Base-by-base conservation (phyloP, 129 eudicot species). In the Sambucus nigra region DNA sequence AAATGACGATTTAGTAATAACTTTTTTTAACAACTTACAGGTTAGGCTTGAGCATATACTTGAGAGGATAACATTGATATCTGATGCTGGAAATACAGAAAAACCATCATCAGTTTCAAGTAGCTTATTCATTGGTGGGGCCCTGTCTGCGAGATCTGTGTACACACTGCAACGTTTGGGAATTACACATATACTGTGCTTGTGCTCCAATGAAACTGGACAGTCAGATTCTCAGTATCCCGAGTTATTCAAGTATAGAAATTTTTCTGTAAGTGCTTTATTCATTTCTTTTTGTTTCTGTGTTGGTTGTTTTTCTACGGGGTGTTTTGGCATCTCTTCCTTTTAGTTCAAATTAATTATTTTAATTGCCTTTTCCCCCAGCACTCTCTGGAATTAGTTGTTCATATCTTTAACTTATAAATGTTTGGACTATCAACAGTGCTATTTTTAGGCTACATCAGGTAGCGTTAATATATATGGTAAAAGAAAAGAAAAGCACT, bases 21-120 rank as follows among this genome's bases (percentile, higher is more conserved):
- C n/a, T 2, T 25, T 38, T 51, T 45, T 7, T 18, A 48, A 20
- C 13, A 63, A 53, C 50, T 57, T 70, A 47, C 84, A 92, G 99
- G 91, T 92, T 49, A 74, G 99, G 77, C 94, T 92, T 29, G 96
- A 92, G 71, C 99, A 92, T 71, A 80, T 92, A 56, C 95, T 92
- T 42, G 96, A 86, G 76, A 77, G 95, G 73, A 86, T 82, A 72
- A 65, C 89, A 23, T 67, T 92, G 51, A 86, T 92, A 76, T 86
- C 91, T 22, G 94, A 92, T 76, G 99, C 96, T 67, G 95, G 79
- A 59, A 92, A 86, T 63, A 86, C 99, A 17, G 99, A 92, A 70
- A 86, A 75, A 35, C 96, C 99, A 51, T 80, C 99, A 18, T 51
- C 26, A 21, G 25, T 77, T 38, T 59, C 80, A 25, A 47, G 49